Percentiles rank a stretch among this genome's conserved stretches.
Conservation (phyloP, 2,329 filamentous ascomycete species). For the Talaromyces sp. region DNA sequence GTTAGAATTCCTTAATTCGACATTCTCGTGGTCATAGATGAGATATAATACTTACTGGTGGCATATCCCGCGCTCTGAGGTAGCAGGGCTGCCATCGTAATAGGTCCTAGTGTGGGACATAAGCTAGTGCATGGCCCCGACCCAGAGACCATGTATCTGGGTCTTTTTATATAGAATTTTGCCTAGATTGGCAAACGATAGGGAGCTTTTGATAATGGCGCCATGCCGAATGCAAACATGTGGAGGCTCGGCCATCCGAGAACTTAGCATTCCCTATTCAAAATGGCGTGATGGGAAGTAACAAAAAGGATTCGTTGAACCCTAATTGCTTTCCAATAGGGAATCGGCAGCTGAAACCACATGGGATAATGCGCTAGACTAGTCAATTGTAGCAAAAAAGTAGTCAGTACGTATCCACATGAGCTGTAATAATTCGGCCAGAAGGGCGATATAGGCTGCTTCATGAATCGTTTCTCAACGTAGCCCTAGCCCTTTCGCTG, state of each 20-base stretch:
- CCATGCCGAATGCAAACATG: neutral
- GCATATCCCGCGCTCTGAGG: slow-evolving; percentile 6
- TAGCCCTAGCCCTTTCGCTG: too few relatives aligned
- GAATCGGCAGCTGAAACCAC: too few relatives aligned
- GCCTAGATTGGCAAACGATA: neutral
- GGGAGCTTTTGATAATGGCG: neutral
- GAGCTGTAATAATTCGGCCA: too few relatives aligned
- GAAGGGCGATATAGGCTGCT: too few relatives aligned
- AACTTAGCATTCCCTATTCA: neutral
- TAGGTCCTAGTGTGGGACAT: neutral
- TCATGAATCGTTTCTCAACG: too few relatives aligned
- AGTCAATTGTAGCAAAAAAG: too few relatives aligned
- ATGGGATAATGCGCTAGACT: too few relatives aligned
- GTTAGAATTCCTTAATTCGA: neutral
- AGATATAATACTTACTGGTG: neutral
- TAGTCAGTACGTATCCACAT: too few relatives aligned
- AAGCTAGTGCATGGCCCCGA: neutral
- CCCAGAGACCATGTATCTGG: neutral
- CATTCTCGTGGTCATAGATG: too few relatives aligned
- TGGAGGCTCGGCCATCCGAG: slow-evolving; percentile 2
- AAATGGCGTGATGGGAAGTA: too few relatives aligned
- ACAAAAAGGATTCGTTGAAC: too few relatives aligned
- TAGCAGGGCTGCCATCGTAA: neutral
- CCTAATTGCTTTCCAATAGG: too few relatives aligned
- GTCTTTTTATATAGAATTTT: neutral